Evolutionary conservation across 768 basidiomycete species (phyloP).

Genomic region (Collybia sordida): DNA sequence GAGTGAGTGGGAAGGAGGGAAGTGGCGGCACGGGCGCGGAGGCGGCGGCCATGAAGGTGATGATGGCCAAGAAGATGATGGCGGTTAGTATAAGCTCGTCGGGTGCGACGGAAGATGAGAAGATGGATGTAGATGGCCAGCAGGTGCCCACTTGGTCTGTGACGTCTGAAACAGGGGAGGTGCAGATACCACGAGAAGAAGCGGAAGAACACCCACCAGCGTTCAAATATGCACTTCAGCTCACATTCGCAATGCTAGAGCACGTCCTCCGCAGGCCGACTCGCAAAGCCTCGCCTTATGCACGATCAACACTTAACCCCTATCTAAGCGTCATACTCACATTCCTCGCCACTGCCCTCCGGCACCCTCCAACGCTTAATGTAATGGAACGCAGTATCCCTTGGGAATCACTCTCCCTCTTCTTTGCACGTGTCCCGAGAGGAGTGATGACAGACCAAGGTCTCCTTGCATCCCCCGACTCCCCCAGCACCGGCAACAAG

Average conservation of each 20-base stretch:
- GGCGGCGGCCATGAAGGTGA: constrained; percentile 9
- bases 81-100: constrained; percentile 23
- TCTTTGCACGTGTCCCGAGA: constrained; percentile 60
- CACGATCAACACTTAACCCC: constrained; percentile 67
- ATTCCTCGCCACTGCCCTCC: constrained; percentile 78
- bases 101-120: constrained; percentile 40
- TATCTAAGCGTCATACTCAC: constrained; percentile 87
- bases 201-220: constrained; percentile 54
- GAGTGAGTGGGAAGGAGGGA: constrained; percentile 55
- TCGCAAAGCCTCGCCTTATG: constrained; percentile 57
- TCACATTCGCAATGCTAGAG: constrained; percentile 77
- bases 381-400: constrained; percentile 79
- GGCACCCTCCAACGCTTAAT: constrained; percentile 57
- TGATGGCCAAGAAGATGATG: constrained; percentile 4
- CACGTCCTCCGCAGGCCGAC: constrained; percentile 65
- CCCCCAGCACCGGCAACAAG: too few species aligned
- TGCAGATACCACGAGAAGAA: constrained; percentile 10
- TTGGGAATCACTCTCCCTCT: constrained; percentile 73
- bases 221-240: constrained; percentile 73
- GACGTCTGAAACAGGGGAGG: constrained; percentile 28
- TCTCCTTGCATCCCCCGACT: constrained; percentile 22
- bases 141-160: constrained; percentile 27
- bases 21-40: constrained; percentile 27
- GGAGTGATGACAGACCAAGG: constrained; percentile 49
- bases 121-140: constrained; percentile 59